Percentiles rank a stretch among this genome's conserved stretches.
Conservation (phyloP, 2,329 filamentous ascomycete species). For the Acephala macrosclerotiorum region DNA sequence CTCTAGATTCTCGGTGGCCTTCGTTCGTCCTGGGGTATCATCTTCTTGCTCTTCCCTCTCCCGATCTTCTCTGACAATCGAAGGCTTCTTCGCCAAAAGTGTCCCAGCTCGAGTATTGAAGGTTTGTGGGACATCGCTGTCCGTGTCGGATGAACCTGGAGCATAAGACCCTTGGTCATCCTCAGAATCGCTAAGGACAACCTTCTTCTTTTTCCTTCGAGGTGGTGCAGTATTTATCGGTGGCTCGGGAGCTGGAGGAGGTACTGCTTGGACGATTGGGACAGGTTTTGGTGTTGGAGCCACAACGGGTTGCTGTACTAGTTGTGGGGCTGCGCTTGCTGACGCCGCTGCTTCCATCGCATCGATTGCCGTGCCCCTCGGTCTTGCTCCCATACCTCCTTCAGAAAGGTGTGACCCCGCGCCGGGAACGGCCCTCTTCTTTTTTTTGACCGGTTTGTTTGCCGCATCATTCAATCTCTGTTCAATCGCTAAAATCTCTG, state of each 20-base stretch:
- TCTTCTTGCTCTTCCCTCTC: constrained; percentile 50
- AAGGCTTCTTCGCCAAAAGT: constrained; percentile 50
- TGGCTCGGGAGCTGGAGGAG: constrained; percentile 16
- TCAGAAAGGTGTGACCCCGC: constrained; percentile 52
- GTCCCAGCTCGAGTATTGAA: constrained; percentile 34
- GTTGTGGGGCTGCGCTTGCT: constrained; percentile 7
- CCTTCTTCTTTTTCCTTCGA: constrained; percentile 38
- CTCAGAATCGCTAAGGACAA: constrained; percentile 35
- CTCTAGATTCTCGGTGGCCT: constrained; percentile 15
- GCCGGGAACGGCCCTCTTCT: constrained; percentile 46
- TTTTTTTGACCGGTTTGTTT: constrained; percentile 49
- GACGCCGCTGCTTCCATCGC: constrained; percentile 36
- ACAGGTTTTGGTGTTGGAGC: constrained; percentile 11
- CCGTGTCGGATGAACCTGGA: constrained; percentile 41
- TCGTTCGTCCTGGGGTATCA: constrained; percentile 31
- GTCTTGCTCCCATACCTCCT: constrained; percentile 60
- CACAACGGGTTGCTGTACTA: constrained; percentile 17
- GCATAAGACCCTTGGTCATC: constrained; percentile 39
- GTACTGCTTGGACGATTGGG: constrained; percentile 3
- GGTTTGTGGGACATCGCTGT: constrained; percentile 36
- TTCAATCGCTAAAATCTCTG: constrained; percentile 52
- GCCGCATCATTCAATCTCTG: constrained; percentile 50
- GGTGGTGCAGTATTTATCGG: constrained; percentile 19
- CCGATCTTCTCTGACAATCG: constrained; percentile 55
- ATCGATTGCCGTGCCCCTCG: constrained; percentile 56